Evolutionary conservation across 306 rosid species (phyloP), one percentile per base, ranked within the genome.

Genomic region (Fragaria nilgerrensis): DNA sequence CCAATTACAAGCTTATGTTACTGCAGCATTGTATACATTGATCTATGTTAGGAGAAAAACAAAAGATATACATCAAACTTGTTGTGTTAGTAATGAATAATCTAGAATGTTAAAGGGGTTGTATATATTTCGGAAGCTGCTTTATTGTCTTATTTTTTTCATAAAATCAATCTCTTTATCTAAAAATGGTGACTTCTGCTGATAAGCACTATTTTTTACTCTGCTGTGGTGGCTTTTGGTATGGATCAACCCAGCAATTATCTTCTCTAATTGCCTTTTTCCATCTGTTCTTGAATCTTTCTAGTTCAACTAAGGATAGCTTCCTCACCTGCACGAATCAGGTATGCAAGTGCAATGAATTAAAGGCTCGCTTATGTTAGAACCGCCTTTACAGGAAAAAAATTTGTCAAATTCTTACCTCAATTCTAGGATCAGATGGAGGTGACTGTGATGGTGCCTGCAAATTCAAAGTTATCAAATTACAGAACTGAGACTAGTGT

Each of bases 221-320:
- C 15, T 52, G 15, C 52, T 22, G 72, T 72, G 67, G 47, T 22
- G 81, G 63, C 23, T 39, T 36, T 25, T 79, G 63, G 45, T 73
- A 74, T 17, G 84, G 83, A 58, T 79, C 87, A 56, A 25, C 53
- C 90, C 88, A 87, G 75, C 76, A 77, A 19, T 50, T 27, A 66
- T 87, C 88, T 25, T 79, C 84, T 68, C 22, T 58, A 22, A 71
- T 72, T 70, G 86, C 88, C 76, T 74, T 81, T 79, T 70, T 79
- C 90, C 84, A 87, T 79, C 86, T 87, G 13, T 59, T 79, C 79
- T 81, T 84, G 81, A 84, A 86, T 48, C 29, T 84, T 56, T 86
- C 87, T 39, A 87, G 67, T 74, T 87, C 84, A 77, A 61, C 41
- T 34, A 27, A 58, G 41, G 86, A 87, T 17, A 58, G 72, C 66